A percentile compares a stretch with the other conserved stretches of the same genome.
Conservation (phyloP, 2,329 filamentous ascomycete species). For the Cadophora sp. region DNA sequence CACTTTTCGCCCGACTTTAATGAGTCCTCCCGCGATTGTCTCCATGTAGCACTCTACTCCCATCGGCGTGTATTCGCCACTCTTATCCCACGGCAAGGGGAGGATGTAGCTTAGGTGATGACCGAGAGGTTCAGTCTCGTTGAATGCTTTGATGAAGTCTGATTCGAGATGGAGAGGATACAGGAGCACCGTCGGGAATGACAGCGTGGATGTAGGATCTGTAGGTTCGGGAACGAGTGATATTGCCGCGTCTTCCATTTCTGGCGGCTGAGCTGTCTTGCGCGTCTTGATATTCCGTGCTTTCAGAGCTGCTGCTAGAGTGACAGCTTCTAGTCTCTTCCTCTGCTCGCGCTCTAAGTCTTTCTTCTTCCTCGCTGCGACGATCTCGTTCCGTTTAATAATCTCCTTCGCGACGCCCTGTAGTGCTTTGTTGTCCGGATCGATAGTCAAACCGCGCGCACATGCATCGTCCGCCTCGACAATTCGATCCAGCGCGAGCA, state of each 20-base stretch:
- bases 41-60: constrained; percentile 90
- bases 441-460: constrained; percentile 74
- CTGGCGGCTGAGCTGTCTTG: constrained; percentile 74
- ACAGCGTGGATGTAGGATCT: constrained; percentile 73
- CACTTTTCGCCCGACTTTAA: constrained; percentile 90
- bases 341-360: constrained; percentile 63
- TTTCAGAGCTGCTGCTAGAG: constrained; percentile 70
- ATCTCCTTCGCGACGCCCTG: constrained; percentile 68
- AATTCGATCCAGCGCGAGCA: constrained; percentile 80
- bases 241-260: constrained; percentile 85
- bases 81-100: constrained; percentile 84
- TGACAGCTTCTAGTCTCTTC: constrained; percentile 61
- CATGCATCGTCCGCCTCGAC: constrained; percentile 83
- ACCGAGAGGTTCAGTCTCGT: constrained; percentile 75
- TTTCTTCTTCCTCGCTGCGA: constrained; percentile 61
- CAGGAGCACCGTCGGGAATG: constrained; percentile 81
- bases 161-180: constrained; percentile 84
- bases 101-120: constrained; percentile 88
- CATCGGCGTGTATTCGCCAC: constrained; percentile 67
- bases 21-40: constrained; percentile 77
- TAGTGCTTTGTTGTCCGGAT: constrained; percentile 72
- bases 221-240: constrained; percentile 74
- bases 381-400: constrained; percentile 59
- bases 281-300: constrained; percentile 75
- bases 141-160: constrained; percentile 90